phyloP scores from a whole-genome alignment of 306 rosid genomes.

The Prunus mongolica region DNA sequence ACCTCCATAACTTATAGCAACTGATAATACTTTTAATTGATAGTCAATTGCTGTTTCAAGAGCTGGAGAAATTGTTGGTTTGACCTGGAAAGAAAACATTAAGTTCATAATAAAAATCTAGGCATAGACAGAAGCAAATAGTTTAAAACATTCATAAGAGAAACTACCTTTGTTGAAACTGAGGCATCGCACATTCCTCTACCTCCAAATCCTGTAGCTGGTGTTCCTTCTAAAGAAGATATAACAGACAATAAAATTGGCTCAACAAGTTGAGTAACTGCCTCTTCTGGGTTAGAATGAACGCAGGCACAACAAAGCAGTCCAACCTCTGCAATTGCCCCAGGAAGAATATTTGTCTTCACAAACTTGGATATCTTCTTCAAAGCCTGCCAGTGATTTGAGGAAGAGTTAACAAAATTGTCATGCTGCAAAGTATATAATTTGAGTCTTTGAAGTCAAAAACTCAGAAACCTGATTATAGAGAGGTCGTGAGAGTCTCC shows the following conservation, averaged over 20 bases:
- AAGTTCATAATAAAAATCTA: slow-evolving; percentile 25
- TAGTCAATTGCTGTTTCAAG: slow-evolving; percentile 94
- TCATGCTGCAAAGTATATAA: slow-evolving; percentile 7
- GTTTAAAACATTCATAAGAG: slow-evolving; percentile 19
- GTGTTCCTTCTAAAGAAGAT: slow-evolving; percentile 79
- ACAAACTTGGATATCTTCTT: slow-evolving; percentile 94
- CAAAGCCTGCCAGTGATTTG: slow-evolving; percentile 60
- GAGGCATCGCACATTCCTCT: slow-evolving; percentile 52
- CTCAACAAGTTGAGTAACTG: slow-evolving; percentile 75
- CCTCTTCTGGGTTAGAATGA: slow-evolving; percentile 91
- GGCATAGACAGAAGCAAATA: slow-evolving; percentile 18
- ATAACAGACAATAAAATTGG: slow-evolving; percentile 75
- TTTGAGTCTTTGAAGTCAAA: slow-evolving; percentile 16
- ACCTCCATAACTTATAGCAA: slow-evolving; percentile 88
- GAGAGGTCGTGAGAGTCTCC: slow-evolving; percentile 77
- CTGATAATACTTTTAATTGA: slow-evolving; percentile 83
- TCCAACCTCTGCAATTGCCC: slow-evolving; percentile 98
- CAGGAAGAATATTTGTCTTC: slow-evolving; percentile 95
- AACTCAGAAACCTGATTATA: slow-evolving; percentile 68
- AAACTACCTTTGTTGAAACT: slow-evolving; percentile 59
- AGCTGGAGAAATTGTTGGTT: slow-evolving; percentile 86
- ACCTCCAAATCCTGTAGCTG: slow-evolving; percentile 83
- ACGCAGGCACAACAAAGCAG: slow-evolving; percentile 96
- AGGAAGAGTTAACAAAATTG: slow-evolving; percentile 21
- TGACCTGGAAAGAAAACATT: slow-evolving; percentile 54